Evolutionary conservation across 192 early-diverging fungal species (phyloP).

Genomic region (Gorgonomyces haynaldii): DNA sequence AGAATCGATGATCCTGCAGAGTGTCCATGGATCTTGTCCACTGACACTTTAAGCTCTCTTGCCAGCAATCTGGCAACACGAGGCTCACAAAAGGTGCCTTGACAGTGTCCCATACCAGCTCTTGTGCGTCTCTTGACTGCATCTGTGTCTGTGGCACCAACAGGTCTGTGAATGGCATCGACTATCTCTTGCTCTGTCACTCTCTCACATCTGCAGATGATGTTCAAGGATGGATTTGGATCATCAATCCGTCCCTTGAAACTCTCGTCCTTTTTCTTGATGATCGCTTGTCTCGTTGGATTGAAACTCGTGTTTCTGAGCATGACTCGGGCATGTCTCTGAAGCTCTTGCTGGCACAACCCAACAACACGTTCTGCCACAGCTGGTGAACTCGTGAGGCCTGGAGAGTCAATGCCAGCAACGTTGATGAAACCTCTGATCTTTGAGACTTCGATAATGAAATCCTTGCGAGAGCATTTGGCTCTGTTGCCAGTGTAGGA

Average conservation of each 20-base stretch:
- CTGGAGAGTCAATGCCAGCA: slow-evolving; percentile 41
- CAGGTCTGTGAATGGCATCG: slow-evolving; percentile 28
- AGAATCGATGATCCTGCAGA: slow-evolving; percentile 25
- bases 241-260: slow-evolving; percentile 26
- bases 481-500: slow-evolving; percentile 32
- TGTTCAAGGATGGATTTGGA: slow-evolving; percentile 23
- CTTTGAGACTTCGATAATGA: slow-evolving; percentile 27
- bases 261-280: slow-evolving; percentile 16
- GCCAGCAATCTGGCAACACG: slow-evolving; percentile 27
- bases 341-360: not conserved
- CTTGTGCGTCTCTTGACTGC: slow-evolving; percentile 29
- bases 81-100: slow-evolving; percentile 33
- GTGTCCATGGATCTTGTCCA: slow-evolving; percentile 18
- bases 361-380: slow-evolving; percentile 19
- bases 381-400: slow-evolving; percentile 29
- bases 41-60: slow-evolving; percentile 20
- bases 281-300: slow-evolving; percentile 20
- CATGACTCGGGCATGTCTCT: not conserved
- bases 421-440: slow-evolving; percentile 30
- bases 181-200: slow-evolving; percentile 36
- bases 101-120: slow-evolving; percentile 39
- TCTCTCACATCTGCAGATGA: slow-evolving; percentile 37
- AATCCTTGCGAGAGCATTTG: slow-evolving; percentile 30
- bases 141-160: slow-evolving; percentile 23
- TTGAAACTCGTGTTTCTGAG: slow-evolving; percentile 18